Percentiles rank a stretch among this genome's conserved stretches.
Conservation (phyloP, 805 yeast species). For the Spathaspora arborariae region DNA sequence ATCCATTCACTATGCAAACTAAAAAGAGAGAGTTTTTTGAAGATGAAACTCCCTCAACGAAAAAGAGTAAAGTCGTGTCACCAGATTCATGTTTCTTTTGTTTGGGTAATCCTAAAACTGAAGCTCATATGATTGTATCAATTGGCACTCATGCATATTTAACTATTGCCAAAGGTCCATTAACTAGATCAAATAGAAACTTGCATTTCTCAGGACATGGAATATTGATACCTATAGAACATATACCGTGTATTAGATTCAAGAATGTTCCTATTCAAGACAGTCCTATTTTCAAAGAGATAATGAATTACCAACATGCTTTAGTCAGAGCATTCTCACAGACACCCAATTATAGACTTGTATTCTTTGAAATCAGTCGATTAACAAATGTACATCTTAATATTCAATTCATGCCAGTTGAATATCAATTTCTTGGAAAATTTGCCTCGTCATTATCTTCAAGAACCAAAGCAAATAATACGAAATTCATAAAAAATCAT, state of each 20-base stretch:
- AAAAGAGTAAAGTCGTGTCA: constrained; percentile 37
- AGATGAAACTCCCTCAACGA: constrained; percentile 10
- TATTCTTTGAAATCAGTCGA: constrained; percentile 69
- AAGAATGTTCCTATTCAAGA: constrained; percentile 21
- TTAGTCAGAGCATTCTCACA: constrained; percentile 46
- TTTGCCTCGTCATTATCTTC: constrained; percentile 47
- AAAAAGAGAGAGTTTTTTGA: constrained; percentile 8
- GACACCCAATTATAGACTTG: constrained; percentile 44
- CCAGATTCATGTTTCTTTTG: constrained; percentile 79
- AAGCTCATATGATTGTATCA: constrained; percentile 75
- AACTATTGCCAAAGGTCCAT: constrained; percentile 84
- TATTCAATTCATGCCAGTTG: constrained; percentile 72
- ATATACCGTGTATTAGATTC: constrained; percentile 42
- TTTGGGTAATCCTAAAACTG: constrained; percentile 71
- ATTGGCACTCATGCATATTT: constrained; percentile 65
- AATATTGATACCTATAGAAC: constrained; percentile 74
- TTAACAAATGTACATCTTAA: constrained; percentile 68
- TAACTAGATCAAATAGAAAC: constrained; percentile 48
- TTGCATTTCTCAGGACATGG: constrained; percentile 76
- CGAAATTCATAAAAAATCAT: constrained; percentile 39
- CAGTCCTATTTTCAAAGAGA: constrained; percentile 38
- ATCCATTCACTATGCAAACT: constrained; percentile 21
- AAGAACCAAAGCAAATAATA: constrained; percentile 43
- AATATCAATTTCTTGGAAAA: constrained; percentile 35
- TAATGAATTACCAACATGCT: constrained; percentile 42